phyloP scores from a whole-genome alignment of 2,329 filamentous ascomycete species.

The Elsinoe ampelina region DNA sequence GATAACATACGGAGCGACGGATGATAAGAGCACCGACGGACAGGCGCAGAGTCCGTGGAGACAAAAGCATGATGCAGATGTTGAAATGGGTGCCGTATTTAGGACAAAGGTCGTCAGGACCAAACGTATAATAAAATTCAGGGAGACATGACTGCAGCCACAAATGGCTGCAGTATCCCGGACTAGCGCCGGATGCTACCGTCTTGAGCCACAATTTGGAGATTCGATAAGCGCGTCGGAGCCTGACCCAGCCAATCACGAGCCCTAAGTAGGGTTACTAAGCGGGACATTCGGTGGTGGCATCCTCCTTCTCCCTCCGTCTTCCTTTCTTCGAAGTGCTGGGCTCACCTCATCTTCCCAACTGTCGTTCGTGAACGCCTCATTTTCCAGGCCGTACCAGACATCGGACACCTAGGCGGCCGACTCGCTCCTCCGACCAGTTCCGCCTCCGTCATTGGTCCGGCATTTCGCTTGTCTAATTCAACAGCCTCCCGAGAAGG shows the following conservation, averaged over 20 bases:
- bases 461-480: background rate
- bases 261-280: background rate
- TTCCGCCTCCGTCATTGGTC: slow-evolving; percentile 4
- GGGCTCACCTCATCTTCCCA: background rate
- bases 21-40: background rate
- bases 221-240: background rate
- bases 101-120: background rate
- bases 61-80: background rate
- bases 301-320: background rate
- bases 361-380: background rate
- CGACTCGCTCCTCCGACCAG: background rate
- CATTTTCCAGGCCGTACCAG: background rate
- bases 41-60: background rate
- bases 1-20: slow-evolving; percentile 3
- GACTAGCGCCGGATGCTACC: background rate
- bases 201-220: background rate
- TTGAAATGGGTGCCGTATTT: background rate
- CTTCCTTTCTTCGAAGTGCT: background rate
- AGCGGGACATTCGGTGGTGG: background rate
- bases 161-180: background rate
- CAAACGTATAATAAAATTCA: background rate
- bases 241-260: background rate
- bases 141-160: too few relatives aligned
- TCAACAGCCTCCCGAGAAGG: too few relatives aligned
- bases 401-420: background rate